These are phyloP conservation scores for Multifurca ochricompacta DNA, from an alignment of 768 basidiomycete genomes.

Conservation along the genomic window DNA sequence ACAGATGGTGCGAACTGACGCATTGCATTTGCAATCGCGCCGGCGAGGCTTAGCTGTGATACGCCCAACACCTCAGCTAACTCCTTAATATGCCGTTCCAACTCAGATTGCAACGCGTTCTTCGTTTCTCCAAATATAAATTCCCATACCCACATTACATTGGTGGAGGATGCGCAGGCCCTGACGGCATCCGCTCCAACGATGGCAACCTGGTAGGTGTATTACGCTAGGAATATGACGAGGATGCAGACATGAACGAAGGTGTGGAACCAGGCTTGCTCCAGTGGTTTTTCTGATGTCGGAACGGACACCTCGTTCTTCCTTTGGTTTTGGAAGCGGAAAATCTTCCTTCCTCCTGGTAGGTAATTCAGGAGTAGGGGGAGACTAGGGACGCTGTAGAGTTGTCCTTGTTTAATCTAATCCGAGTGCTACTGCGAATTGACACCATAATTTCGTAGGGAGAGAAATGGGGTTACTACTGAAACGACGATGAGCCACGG, in stretches of 20 bases:
- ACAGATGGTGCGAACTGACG: conserved; percentile 52
- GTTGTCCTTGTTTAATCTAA: conserved; percentile 2
- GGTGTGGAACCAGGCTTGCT: not conserved
- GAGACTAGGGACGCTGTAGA: not conserved
- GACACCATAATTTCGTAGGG: conserved; percentile 2
- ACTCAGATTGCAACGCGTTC: conserved; percentile 11
- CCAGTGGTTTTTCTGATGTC: conserved; percentile 8
- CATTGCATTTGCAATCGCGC: conserved; percentile 55
- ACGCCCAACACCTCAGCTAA: conserved; percentile 59
- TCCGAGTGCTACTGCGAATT: conserved; percentile 7
- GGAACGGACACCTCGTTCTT: conserved; percentile 1
- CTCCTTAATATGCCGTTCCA: conserved; percentile 51
- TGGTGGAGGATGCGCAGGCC: not conserved
- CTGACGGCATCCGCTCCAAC: not conserved
- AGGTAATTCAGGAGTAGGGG: not conserved
- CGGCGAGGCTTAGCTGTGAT: conserved; percentile 50
- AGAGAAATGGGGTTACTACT: not conserved
- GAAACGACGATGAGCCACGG: conserved; percentile 3
- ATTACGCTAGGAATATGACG: conserved; percentile 8
- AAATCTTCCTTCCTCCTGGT: conserved; percentile 7
- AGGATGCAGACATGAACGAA: conserved; percentile 7
- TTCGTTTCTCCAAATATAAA: not conserved
- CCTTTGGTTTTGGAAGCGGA: not conserved
- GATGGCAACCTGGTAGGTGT: conserved; percentile 7
- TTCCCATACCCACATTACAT: not conserved